Evolutionary conservation across 768 basidiomycete species (phyloP).

Genomic region (Omphalotus guepiniiformis): DNA sequence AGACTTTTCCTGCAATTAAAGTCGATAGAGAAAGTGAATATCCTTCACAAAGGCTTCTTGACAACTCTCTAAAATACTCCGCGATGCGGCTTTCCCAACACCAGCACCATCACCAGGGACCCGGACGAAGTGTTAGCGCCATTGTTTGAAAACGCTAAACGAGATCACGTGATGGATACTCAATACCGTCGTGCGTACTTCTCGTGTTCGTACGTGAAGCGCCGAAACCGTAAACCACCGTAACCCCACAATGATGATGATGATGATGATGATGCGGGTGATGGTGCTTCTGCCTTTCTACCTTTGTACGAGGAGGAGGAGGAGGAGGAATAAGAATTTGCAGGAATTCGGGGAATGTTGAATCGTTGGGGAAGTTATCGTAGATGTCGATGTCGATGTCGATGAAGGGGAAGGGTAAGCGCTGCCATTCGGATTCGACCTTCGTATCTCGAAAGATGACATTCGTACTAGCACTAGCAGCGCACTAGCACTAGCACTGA

Average conservation of each 20-base stretch:
- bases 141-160: slow-evolving; percentile 35
- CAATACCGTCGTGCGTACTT: slow-evolving; percentile 50
- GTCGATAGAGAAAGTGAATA: slow-evolving; percentile 47
- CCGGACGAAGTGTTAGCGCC: background rate
- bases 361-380: background rate
- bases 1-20: slow-evolving; percentile 56
- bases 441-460: no score
- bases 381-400: background rate
- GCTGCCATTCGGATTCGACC: no score
- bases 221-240: slow-evolving; percentile 2
- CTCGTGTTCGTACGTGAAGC: slow-evolving; percentile 34
- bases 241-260: no score
- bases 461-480: background rate
- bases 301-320: slow-evolving; percentile 7
- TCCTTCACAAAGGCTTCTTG: slow-evolving; percentile 51
- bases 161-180: slow-evolving; percentile 54
- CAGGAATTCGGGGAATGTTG: background rate
- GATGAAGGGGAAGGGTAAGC: background rate
- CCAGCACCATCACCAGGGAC: slow-evolving; percentile 5
- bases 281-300: slow-evolving; percentile 1
- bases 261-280: no score
- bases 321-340: background rate
- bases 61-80: slow-evolving; percentile 56
- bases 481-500: no score
- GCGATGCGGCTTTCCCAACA: slow-evolving; percentile 20